Conservation (phyloP, 371 early-diverging fungal species). For the Lichtheimia corymbifera region DNA sequence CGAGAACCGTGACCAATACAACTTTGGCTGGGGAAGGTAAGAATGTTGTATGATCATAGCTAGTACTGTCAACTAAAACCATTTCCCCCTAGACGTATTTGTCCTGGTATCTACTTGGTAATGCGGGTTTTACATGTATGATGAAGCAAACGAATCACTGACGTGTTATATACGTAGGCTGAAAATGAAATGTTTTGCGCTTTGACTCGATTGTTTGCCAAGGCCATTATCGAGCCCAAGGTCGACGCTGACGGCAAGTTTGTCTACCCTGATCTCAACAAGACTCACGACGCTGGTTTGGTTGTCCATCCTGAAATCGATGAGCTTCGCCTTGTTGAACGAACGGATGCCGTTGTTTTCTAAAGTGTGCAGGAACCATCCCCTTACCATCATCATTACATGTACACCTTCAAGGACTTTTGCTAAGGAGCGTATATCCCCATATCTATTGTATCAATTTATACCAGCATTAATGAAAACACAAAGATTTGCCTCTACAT, state of each 20-base stretch:
- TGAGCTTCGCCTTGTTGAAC: constrained; percentile 10
- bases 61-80: neutral
- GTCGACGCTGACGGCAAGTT: constrained; percentile 6
- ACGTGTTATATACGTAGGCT: constrained; percentile 5
- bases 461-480: too few relatives aligned
- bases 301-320: constrained; percentile 11
- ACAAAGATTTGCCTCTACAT: too few relatives aligned
- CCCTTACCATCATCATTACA: too few relatives aligned
- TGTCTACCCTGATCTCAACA: constrained; percentile 11
- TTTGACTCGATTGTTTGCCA: constrained; percentile 13
- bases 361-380: neutral
- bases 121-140: neutral
- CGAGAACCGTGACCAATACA: constrained; percentile 18
- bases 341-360: constrained; percentile 13
- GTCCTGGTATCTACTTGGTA: constrained; percentile 22
- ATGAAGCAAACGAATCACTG: neutral
- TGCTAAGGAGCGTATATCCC: too few relatives aligned
- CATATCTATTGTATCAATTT: too few relatives aligned
- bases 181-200: constrained; percentile 15
- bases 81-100: constrained; percentile 6
- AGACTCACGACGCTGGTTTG: constrained; percentile 14
- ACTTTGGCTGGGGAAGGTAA: constrained; percentile 22
- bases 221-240: constrained; percentile 11
- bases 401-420: too few relatives aligned
- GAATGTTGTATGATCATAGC: neutral